Conservation (phyloP, 2,329 filamentous ascomycete species). For the Ceratocystis smalleyi region DNA sequence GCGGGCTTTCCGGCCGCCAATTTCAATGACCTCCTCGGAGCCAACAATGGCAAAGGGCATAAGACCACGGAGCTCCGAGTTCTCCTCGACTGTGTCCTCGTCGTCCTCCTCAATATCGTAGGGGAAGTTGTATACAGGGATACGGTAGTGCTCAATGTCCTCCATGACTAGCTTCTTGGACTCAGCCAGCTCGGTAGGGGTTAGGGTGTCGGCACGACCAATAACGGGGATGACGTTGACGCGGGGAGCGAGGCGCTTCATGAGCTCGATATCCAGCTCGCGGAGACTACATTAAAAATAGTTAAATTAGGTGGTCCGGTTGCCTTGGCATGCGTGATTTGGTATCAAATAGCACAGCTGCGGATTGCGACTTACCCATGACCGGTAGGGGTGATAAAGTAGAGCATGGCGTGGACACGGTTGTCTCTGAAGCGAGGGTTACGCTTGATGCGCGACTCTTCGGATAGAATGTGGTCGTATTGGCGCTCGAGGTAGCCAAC, state of each 20-base stretch:
- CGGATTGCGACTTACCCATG: conserved; percentile 50
- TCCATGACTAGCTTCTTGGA: conserved; percentile 99
- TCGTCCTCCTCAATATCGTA: conserved; percentile 99
- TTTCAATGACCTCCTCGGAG: conserved; percentile 87
- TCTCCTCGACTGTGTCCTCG: conserved; percentile 98
- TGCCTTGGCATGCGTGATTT: neutral
- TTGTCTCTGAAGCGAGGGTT: conserved; percentile 99
- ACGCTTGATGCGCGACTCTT: conserved; percentile 99
- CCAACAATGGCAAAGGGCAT: conserved; percentile 99
- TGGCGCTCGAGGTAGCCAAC: conserved; percentile 96
- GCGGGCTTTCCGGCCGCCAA: conserved; percentile 79
- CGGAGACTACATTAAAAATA: conserved; percentile 49
- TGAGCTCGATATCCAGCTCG: conserved; percentile 97
- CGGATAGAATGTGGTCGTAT: conserved; percentile 97
- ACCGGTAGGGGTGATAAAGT: conserved; percentile 97
- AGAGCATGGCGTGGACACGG: conserved; percentile 92
- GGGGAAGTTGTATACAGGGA: conserved; percentile 99
- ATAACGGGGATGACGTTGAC: conserved; percentile 99
- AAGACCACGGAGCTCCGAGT: conserved; percentile 86
- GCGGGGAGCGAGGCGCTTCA: conserved; percentile 95
- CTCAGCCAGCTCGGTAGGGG: conserved; percentile 88
- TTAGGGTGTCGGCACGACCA: conserved; percentile 94
- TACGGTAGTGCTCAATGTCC: conserved; percentile 99
- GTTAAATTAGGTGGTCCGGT: conserved; percentile 16
- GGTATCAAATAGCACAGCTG: neutral